Evolutionary conservation across 75 land plant species (phyloP).

Genomic region (Chamaecyparis obtusa): DNA sequence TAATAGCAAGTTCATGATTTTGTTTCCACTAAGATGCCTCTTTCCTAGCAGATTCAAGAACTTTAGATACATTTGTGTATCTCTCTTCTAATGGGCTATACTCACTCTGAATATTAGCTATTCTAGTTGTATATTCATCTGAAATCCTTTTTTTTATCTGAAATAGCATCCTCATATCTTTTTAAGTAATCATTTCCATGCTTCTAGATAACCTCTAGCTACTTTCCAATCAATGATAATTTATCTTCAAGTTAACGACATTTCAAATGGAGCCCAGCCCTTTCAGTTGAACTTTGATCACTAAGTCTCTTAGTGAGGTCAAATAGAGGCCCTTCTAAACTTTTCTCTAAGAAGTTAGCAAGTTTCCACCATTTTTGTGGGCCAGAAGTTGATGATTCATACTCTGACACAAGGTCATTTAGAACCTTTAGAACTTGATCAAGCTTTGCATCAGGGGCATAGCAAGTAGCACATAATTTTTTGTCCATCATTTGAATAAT

Average conservation of each 20-base stretch:
- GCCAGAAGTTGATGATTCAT: conserved; percentile 68
- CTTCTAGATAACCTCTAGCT: conserved; percentile 75
- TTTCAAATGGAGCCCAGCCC: conserved; percentile 55
- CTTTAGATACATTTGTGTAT: conserved; percentile 33
- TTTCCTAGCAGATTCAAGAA: conserved; percentile 53
- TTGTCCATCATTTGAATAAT: conserved; percentile 79
- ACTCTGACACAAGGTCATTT: conserved; percentile 60
- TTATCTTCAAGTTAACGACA: conserved; percentile 77
- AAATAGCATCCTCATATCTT: conserved; percentile 78
- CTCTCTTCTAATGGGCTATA: conserved; percentile 63
- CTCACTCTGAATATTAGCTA: conserved; percentile 61
- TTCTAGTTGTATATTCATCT: conserved; percentile 55
- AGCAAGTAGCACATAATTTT: conserved; percentile 71
- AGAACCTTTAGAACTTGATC: conserved; percentile 65
- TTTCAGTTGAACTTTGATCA: conserved; percentile 64
- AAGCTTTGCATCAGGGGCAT: conserved; percentile 62
- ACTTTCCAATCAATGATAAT: conserved; percentile 59
- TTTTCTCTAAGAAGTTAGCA: conserved; percentile 62
- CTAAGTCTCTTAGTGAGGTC: conserved; percentile 65
- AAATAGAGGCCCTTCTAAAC: conserved; percentile 78
- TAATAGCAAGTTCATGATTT: conserved; percentile 61
- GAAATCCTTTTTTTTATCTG: conserved; percentile 62
- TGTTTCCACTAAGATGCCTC: conserved; percentile 75
- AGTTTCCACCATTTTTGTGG: conserved; percentile 83
- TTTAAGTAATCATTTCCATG: conserved; percentile 73